A percentile compares a stretch with the other conserved stretches of the same genome.
These are phyloP conservation scores for Neurospora sp. DNA, from an alignment of 495 filamentous ascomycete genomes.

Conservation along the genomic window DNA sequence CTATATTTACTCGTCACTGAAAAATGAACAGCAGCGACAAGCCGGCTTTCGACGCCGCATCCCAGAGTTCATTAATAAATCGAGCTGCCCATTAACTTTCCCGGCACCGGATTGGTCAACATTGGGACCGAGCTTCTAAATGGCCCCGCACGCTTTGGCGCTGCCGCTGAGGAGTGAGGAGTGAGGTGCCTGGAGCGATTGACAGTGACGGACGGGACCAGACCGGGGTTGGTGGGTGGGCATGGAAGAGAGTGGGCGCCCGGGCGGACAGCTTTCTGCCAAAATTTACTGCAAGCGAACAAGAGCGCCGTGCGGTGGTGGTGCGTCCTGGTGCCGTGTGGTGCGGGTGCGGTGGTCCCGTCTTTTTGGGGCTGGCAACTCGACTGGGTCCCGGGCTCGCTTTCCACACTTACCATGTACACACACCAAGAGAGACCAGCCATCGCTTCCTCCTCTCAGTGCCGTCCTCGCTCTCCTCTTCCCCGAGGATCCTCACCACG, in stretches of 20 bases:
- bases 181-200: not conserved
- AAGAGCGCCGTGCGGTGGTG: not conserved
- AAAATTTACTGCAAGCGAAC: not conserved
- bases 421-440: not conserved
- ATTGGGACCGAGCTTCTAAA: not conserved
- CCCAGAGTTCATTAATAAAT: not conserved
- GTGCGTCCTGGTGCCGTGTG: not conserved
- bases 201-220: not conserved
- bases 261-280: not conserved
- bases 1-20: not conserved
- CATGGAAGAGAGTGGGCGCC: not conserved
- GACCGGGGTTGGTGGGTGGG: not conserved
- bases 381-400: not conserved
- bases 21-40: not conserved
- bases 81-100: not conserved
- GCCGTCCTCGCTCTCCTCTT: conserved; percentile 7
- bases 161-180: not conserved
- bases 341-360: not conserved
- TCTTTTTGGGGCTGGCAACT: not conserved
- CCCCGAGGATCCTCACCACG: conserved; percentile 10
- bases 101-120: not conserved
- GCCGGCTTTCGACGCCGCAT: not conserved
- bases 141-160: not conserved
- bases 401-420: not conserved
- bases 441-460: conserved; percentile 2